Evolutionary conservation across 2,329 filamentous ascomycete species (phyloP), one percentile per base, ranked within the genome.

Genomic region (Domatiomyces globalis): DNA sequence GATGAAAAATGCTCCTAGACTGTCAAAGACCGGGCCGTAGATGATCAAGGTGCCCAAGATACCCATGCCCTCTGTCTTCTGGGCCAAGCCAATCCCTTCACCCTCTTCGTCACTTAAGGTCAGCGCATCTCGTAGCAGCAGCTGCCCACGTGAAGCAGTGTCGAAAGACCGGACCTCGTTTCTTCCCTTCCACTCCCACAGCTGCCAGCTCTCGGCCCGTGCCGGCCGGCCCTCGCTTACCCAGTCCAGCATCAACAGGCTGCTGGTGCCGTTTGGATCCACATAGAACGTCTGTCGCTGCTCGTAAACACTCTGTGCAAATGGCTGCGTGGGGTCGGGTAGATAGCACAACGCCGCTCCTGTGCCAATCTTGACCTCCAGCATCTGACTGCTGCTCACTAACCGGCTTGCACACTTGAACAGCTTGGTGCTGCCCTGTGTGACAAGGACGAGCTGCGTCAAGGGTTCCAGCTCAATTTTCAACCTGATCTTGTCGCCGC

Each of bases 271-370:
- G 6, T 63, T 66, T 51, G 61, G 66, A 48, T 72, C 72, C 48
- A 83, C 67, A 36, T 76, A 76, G 67, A 95, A 95, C 18, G 80
- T 76, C 67, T 96, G 92, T 15, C 73, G 76, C 68, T 96, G 92
- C 60, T 84, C 79, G 67, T 95, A 96, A 44, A 84, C 79, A 62
- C 87, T 94, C 56, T 79, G 77, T 54, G 80, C 81, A 65, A 94
- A 96, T 0, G 92, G 92, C 65, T 95, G 90, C 2, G 94, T 85
- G 0, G 92, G 92, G 65, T 98, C 92, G 0, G 92, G 92, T 9
- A 96, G 76, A 54, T 81, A 81, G 59, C 76, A 75, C 45, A 82
- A 65, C 20, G 75, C 76, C 18, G 77, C 70, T 53, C 70, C 68
- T 15, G 68, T 60, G 39, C 66, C 68, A 15, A 81, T 63, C 45